Base-by-base conservation (phyloP, 1,139 yeast species). In the Pichia norvegensis region DNA sequence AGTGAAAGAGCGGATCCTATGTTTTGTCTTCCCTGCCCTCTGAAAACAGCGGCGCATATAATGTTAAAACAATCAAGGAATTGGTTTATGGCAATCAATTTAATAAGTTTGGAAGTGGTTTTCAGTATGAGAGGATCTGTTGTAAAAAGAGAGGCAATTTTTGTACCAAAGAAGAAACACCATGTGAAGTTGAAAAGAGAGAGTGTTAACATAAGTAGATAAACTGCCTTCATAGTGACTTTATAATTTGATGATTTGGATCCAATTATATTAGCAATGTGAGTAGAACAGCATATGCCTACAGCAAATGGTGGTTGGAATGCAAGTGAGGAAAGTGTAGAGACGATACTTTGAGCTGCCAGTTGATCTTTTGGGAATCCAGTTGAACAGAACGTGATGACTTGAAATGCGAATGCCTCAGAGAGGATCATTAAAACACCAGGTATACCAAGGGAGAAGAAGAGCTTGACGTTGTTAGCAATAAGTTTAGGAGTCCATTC, bases 271-370 rank as follows among this genome's bases (percentile, higher is more conserved):
- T 85, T 86, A 31, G 95, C 95, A 38, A 87, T 80, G 63, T 96
- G 73, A 0, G 95, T 87, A 1, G 94, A 79, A 3, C 88, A 73
- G 2, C 95, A 92, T 38, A 87, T 85, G 33, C 94, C 83, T 6
- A 85, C 79, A 0, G 95, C 86, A 67, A 86, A 88, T 9, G 96
- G 95, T 16, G 85, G 72, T 79, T 86, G 88, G 58, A 85, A 88
- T 1, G 88, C 72, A 42, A 88, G 69, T 4, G 92, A 81, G 0
- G 94, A 87, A 46, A 85, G 70, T 3, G 94, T 81, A n/a, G 88
- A 76, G 0, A 85, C 84, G 0, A 95, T 87, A 45, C 94, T 81
- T 64, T 88, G 96, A 0, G 95, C 92, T 0, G 95, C 96, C 55
- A 88, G 67, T 49, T 82, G 85, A 5, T 76, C 70, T 1, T 90